Evolutionary conservation across 805 yeast genomes (phyloP).

Genomic region (Lachancea thermotolerans): DNA sequence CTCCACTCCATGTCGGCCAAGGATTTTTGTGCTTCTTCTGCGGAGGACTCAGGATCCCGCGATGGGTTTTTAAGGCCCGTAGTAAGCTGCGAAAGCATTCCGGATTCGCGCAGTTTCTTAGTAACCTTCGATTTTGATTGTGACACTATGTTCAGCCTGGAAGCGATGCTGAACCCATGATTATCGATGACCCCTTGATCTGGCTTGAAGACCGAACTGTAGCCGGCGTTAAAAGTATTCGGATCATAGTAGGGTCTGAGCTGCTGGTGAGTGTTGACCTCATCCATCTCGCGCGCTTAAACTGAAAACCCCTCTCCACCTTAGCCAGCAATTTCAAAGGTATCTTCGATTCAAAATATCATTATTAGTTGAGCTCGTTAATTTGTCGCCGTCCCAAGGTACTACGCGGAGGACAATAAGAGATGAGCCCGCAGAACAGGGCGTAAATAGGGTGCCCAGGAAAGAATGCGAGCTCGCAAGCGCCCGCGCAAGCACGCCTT

Average conservation of each 20-base stretch:
- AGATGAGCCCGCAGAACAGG: no score
- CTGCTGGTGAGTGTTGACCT: slow-evolving; percentile 13
- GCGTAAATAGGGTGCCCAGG: no score
- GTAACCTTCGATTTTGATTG: slow-evolving; percentile 14
- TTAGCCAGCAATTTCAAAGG: no score
- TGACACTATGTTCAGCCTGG: slow-evolving; percentile 32
- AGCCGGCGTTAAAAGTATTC: slow-evolving; percentile 59
- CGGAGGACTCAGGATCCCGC: slow-evolving; percentile 3
- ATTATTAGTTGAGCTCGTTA: no score
- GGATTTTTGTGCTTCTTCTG: slow-evolving; percentile 8
- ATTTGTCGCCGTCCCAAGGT: no score
- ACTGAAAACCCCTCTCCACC: no score
- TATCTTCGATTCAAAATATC: no score
- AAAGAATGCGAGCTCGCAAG: no score
- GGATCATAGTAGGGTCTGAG: slow-evolving; percentile 67
- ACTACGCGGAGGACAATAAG: no score
- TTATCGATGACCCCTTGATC: slow-evolving; percentile 55
- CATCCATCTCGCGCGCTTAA: slow-evolving; percentile 6
- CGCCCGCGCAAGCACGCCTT: no score
- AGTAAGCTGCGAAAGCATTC: slow-evolving; percentile 5
- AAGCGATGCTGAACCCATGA: slow-evolving; percentile 35
- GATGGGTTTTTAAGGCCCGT: slow-evolving; percentile 7
- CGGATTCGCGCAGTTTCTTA: slow-evolving; percentile 6
- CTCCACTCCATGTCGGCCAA: slow-evolving; percentile 49
- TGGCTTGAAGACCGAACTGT: slow-evolving; percentile 52